Evolutionary conservation across 2,329 filamentous ascomycete species (phyloP).

Genomic region (Ophiostoma sp.): DNA sequence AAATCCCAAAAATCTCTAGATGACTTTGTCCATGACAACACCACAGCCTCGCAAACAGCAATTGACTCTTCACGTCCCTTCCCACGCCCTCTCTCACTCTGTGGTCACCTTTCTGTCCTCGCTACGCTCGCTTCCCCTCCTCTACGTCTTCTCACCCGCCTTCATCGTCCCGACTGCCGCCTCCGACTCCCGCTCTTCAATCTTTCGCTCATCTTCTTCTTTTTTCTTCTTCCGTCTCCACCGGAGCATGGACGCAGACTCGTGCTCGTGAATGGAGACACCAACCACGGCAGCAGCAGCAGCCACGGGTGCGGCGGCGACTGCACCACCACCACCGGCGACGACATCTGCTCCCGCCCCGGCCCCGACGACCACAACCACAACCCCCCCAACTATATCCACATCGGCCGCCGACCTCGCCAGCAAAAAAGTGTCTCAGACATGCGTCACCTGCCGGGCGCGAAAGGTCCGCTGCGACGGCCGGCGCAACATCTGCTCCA

Average conservation of each 20-base stretch:
- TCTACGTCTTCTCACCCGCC: not conserved
- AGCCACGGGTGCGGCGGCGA: not conserved
- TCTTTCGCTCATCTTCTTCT: not conserved
- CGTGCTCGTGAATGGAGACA: constrained; percentile 18
- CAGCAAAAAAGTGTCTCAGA: constrained; percentile 46
- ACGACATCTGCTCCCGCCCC: not conserved
- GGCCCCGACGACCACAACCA: not conserved
- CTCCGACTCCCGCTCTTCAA: not conserved
- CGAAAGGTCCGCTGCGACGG: constrained; percentile 62
- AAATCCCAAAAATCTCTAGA: not conserved
- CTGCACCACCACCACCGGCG: not conserved
- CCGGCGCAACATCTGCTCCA: constrained; percentile 54
- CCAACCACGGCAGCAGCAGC: constrained; percentile 17
- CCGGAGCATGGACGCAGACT: constrained; percentile 12
- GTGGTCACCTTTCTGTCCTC: not conserved
- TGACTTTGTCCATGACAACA: not conserved
- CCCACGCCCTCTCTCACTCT: not conserved
- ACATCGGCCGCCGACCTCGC: not conserved
- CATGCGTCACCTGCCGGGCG: constrained; percentile 56
- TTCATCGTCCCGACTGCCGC: not conserved
- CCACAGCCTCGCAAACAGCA: constrained; percentile 11
- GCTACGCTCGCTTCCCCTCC: not conserved
- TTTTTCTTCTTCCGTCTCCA: not conserved
- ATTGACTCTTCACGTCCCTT: not conserved
- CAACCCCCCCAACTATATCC: not conserved